These are phyloP conservation scores for Conringia planisiliqua DNA, from an alignment of 345 rosid species.

Conservation along the genomic window DNA sequence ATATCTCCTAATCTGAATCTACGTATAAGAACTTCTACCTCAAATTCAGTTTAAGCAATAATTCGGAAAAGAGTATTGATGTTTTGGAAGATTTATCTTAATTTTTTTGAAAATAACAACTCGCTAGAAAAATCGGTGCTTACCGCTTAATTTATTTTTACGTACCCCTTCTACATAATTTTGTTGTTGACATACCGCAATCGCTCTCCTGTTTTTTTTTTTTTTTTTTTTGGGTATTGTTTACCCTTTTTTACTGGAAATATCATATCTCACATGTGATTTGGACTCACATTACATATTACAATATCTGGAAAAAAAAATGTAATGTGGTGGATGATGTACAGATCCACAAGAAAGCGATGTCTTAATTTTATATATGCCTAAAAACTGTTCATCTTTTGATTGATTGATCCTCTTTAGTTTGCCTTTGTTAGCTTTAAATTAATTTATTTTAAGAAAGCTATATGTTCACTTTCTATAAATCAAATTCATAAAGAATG, in stretches of 20 bases:
- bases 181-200: background rate
- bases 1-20: background rate
- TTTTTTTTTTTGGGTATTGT: background rate
- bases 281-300: background rate
- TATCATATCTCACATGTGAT: background rate
- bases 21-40: background rate
- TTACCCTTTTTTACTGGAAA: background rate
- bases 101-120: background rate
- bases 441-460: background rate
- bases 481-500: background rate
- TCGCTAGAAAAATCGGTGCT: background rate
- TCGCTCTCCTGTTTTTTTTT: background rate
- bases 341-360: background rate
- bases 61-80: background rate
- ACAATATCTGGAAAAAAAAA: background rate
- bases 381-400: conserved; percentile 6
- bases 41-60: background rate
- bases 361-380: background rate
- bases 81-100: background rate
- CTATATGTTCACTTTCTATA: background rate
- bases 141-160: background rate
- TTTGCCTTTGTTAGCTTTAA: background rate
- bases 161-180: background rate
- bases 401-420: background rate
- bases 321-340: background rate